Evolutionary conservation across 768 basidiomycete species (phyloP), one percentile per base, ranked within the genome.

Genomic region (Auricularia sp.): DNA sequence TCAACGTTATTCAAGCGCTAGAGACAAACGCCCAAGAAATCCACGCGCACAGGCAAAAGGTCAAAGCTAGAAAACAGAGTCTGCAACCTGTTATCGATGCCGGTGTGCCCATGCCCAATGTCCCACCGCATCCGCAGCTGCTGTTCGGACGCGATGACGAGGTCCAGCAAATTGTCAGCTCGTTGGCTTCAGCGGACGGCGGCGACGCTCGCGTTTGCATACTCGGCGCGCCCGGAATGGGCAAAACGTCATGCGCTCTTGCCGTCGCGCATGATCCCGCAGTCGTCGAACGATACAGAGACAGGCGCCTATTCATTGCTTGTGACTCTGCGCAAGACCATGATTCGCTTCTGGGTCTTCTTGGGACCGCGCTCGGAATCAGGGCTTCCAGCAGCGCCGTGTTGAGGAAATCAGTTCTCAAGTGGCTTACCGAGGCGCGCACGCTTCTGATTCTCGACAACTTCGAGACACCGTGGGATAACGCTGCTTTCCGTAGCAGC

Each of bases 161-260:
- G 21, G 10, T 51, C 6, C 47, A 51, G 47, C 11, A 18, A 8
- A 18, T 51, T 21, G 14, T 16, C 47, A 18, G 18, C 16, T 18
- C 18, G 16, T 18, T 51, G 10, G 47, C 14, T 51, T 6, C 14
- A 18, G 47, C 21, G 1, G 47, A 21, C 8, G 47, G 18, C 47
- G 5, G 10, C 16, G 47, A 5, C 47, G 56, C 56, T 7, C 64
- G 14, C 47, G 60, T 63, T 56, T 67, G 58, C 62, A 67, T 73
- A 61, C 67, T 73, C 51, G 72, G 72, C 14, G 36, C 64, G 2
- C 78, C 76, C 2, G 78, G 78, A 11, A 77, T 78, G 66, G 77
- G 78, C 14, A 79, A 79, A 67, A 78, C 78, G 3, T 68, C 75
- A 3, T 65, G 74, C 36, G 76, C 78, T 1, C 71, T 77, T 6